These are phyloP conservation scores for Colletotrichum godetiae DNA, from an alignment of 2,329 filamentous ascomycete genomes.

Conservation along the genomic window DNA sequence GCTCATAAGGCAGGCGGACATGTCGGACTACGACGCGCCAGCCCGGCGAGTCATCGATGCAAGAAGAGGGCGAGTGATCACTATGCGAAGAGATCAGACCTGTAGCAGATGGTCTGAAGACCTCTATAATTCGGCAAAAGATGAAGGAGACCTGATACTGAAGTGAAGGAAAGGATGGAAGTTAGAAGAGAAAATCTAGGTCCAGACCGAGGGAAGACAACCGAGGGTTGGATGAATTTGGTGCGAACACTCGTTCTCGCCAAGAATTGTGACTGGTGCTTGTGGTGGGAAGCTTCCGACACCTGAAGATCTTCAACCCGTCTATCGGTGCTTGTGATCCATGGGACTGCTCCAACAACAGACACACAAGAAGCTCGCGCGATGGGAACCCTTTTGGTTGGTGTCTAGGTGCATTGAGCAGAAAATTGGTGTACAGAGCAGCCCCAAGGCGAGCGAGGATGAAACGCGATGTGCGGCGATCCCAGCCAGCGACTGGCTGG, in stretches of 20 bases:
- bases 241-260: conserved; percentile 6
- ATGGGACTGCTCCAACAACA: too few relatives aligned
- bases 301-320: background rate
- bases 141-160: conserved; percentile 6
- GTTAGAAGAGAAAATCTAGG: background rate
- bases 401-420: background rate
- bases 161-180: background rate
- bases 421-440: background rate
- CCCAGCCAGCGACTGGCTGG: conserved; percentile 1
- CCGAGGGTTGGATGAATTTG: background rate
- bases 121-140: background rate
- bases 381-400: background rate
- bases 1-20: background rate
- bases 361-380: background rate
- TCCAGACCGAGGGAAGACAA: conserved; percentile 1
- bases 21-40: background rate
- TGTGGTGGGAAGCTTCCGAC: background rate
- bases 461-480: conserved; percentile 25
- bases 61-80: background rate
- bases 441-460: background rate
- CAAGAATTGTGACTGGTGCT: conserved; percentile 2
- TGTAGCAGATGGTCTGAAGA: background rate
- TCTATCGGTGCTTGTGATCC: background rate
- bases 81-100: background rate
- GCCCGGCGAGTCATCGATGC: conserved; percentile 6